These are phyloP conservation scores for Sporothrix brunneoviolacea DNA, from an alignment of 2,329 filamentous ascomycete genomes.

Conservation along the genomic window DNA sequence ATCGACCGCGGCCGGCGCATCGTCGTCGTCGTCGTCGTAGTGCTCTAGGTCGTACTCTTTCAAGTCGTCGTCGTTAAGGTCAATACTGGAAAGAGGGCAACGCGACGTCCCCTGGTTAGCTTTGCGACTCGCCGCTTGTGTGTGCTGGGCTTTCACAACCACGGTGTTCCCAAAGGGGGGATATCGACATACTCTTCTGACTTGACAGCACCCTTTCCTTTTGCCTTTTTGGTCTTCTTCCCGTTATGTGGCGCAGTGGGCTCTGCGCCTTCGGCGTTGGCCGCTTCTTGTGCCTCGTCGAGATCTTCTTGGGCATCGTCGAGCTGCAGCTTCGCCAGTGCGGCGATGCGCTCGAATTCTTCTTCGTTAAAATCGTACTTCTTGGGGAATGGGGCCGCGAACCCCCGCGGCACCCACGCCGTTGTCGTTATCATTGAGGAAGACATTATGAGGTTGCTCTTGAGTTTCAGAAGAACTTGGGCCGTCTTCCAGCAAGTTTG, in stretches of 20 bases:
- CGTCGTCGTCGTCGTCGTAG: slow-evolving; percentile 78
- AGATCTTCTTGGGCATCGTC: slow-evolving; percentile 89
- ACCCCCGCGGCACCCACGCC: slow-evolving; percentile 69
- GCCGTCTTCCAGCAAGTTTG: slow-evolving; percentile 11
- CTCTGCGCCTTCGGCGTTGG: slow-evolving; percentile 18
- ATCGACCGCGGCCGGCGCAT: slow-evolving; percentile 41
- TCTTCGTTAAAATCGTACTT: slow-evolving; percentile 71
- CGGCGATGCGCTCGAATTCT: slow-evolving; percentile 69
- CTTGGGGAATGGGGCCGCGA: slow-evolving; percentile 66
- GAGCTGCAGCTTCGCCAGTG: slow-evolving; percentile 69
- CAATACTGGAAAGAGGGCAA: slow-evolving; percentile 29
- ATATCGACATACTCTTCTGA: slow-evolving; percentile 33
- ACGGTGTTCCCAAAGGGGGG: slow-evolving; percentile 8
- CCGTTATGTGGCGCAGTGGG: slow-evolving; percentile 19
- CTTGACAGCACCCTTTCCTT: slow-evolving; percentile 25
- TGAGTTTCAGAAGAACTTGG: no score
- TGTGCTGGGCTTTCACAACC: no score
- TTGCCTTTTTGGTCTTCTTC: slow-evolving; percentile 24
- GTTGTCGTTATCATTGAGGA: slow-evolving; percentile 66
- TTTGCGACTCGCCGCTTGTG: neutral
- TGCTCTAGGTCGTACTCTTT: slow-evolving; percentile 95
- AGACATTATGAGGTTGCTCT: slow-evolving; percentile 14
- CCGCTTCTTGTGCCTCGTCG: slow-evolving; percentile 53
- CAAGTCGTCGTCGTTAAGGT: slow-evolving; percentile 72
- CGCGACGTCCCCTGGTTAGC: neutral